These are phyloP conservation scores for Kwoniella dejecticola DNA, from an alignment of 768 basidiomycete species.

Conservation along the genomic window DNA sequence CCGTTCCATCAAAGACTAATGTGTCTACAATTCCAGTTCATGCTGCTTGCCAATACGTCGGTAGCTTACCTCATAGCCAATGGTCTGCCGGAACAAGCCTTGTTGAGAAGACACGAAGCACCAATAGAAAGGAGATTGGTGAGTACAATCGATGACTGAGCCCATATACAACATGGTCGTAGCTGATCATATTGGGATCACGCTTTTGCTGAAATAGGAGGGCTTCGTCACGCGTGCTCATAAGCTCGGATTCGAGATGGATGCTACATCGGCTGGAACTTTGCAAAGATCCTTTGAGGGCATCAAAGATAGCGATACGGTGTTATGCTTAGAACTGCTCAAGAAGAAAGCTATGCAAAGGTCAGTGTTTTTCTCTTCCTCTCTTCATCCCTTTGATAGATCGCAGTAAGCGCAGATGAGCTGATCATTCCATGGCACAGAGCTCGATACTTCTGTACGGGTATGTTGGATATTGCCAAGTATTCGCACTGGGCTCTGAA, in stretches of 20 bases:
- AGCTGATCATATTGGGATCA: not conserved
- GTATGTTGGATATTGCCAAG: slow-evolving; percentile 98
- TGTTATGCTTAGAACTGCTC: slow-evolving; percentile 76
- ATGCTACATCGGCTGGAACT: slow-evolving; percentile 73
- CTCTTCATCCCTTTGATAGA: not conserved
- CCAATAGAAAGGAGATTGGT: slow-evolving; percentile 84
- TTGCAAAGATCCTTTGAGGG: slow-evolving; percentile 82
- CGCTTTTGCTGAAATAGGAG: too few relatives aligned
- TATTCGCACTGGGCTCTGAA: slow-evolving; percentile 91
- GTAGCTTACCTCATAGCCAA: slow-evolving; percentile 92
- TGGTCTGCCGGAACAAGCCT: slow-evolving; percentile 92
- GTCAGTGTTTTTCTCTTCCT: slow-evolving; percentile 38
- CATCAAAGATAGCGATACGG: slow-evolving; percentile 72
- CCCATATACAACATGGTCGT: not conserved
- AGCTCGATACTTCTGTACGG: slow-evolving; percentile 97
- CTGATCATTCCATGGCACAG: slow-evolving; percentile 53
- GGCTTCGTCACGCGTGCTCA: slow-evolving; percentile 77
- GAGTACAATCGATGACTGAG: not conserved
- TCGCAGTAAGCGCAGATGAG: not conserved
- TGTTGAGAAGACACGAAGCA: slow-evolving; percentile 88
- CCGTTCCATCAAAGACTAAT: too few relatives aligned
- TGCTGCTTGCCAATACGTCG: slow-evolving; percentile 86
- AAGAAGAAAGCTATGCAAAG: slow-evolving; percentile 86
- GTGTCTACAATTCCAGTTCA: too few relatives aligned
- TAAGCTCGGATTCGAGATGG: slow-evolving; percentile 79